Evolutionary conservation across 192 early-diverging fungal genomes (phyloP).

Genomic region (Oehlia diaphana): DNA sequence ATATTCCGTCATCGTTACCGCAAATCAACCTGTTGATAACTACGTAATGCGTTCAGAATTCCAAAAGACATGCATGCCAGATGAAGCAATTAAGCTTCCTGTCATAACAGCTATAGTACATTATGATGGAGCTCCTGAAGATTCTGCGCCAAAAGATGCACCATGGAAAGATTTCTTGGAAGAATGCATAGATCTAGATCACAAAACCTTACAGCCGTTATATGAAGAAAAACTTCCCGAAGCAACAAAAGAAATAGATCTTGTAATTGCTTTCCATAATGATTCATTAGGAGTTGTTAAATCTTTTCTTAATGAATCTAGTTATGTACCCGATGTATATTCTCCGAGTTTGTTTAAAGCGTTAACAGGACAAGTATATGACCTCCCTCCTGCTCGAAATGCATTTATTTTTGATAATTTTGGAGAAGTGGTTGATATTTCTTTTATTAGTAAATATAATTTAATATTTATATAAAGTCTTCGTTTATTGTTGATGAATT

Average conservation of each 20-base stretch:
- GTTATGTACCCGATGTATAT: not conserved
- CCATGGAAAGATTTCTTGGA: not conserved
- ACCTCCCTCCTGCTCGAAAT: conserved; percentile 23
- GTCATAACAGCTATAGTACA: conserved; percentile 34
- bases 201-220: conserved; percentile 35
- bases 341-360: not conserved
- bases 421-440: conserved; percentile 4
- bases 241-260: conserved; percentile 9
- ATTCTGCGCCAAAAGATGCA: conserved; percentile 7
- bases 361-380: conserved; percentile 19
- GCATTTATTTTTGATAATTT: conserved; percentile 9
- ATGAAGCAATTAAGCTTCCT: conserved; percentile 25
- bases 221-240: conserved; percentile 22
- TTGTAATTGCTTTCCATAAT: not conserved
- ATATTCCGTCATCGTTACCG: conserved; percentile 43
- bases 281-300: not conserved
- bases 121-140: conserved; percentile 41
- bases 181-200: conserved; percentile 27
- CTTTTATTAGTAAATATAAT: not conserved
- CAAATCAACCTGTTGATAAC: conserved; percentile 40
- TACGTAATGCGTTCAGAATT: conserved; percentile 41
- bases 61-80: conserved; percentile 35
- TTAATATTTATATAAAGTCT: not conserved
- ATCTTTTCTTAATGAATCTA: not conserved
- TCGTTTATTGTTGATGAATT: not conserved